Conservation (phyloP, 176 grass and related monocot genomes). For the Oryza glumipatula region DNA sequence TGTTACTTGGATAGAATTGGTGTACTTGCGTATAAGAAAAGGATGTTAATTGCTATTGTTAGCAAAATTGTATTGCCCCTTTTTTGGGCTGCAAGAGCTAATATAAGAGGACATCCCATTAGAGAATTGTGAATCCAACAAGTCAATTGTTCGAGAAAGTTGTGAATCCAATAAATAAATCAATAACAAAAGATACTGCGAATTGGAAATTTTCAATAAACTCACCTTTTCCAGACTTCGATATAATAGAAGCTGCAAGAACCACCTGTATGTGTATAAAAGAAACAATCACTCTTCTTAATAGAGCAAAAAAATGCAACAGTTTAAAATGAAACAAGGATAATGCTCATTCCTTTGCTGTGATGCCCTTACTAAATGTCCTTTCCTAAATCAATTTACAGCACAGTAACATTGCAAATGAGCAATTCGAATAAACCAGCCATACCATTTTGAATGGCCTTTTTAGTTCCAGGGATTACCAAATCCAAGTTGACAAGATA, state of each 20-base stretch:
- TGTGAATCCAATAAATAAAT: neutral
- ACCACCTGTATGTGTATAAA: slow-evolving; percentile 61
- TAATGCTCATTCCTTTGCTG: neutral
- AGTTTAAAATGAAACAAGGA: slow-evolving; percentile 14
- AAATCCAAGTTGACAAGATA: slow-evolving; percentile 13
- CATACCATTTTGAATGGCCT: slow-evolving; percentile 54
- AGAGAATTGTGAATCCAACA: neutral
- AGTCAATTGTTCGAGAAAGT: neutral
- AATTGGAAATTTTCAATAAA: slow-evolving; percentile 26
- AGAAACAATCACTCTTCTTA: slow-evolving; percentile 24
- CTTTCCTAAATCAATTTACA: slow-evolving; percentile 15
- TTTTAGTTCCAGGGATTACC: slow-evolving; percentile 11
- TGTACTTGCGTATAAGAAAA: neutral
- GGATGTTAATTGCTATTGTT: slow-evolving; percentile 19
- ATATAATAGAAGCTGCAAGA: slow-evolving; percentile 73
- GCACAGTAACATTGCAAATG: neutral
- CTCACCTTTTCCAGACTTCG: slow-evolving; percentile 83
- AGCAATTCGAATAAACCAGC: slow-evolving; percentile 9
- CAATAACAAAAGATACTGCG: neutral
- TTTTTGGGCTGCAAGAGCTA: neutral
- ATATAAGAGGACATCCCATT: neutral
- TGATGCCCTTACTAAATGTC: neutral
- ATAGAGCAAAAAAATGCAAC: neutral
- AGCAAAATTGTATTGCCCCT: neutral
- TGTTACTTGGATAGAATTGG: slow-evolving; percentile 1